phyloP scores from a whole-genome alignment of 371 early-diverging fungal genomes.

The Syncephalis plumigaleata region DNA sequence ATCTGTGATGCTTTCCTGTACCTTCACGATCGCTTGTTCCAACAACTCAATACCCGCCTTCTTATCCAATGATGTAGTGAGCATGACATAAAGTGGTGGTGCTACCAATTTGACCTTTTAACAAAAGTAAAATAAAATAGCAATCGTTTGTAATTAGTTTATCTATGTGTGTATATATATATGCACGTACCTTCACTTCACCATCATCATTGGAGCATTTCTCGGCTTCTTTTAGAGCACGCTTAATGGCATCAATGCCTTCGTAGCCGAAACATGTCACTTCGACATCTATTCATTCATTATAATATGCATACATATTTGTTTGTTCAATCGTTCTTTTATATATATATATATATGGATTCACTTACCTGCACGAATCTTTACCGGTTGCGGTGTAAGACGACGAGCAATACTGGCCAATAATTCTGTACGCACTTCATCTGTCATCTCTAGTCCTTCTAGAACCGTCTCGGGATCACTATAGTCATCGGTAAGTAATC shows the following conservation, averaged over 20 bases:
- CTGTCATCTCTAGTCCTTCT: conserved; percentile 51
- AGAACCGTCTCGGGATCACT: conserved; percentile 85
- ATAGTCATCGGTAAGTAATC: neutral
- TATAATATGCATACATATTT: no score
- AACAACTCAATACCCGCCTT: conserved; percentile 66
- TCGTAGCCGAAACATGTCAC: conserved; percentile 92
- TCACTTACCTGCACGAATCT: conserved; percentile 74
- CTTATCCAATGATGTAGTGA: conserved; percentile 80
- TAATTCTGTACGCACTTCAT: conserved; percentile 53
- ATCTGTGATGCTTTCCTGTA: conserved; percentile 62
- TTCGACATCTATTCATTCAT: conserved; percentile 95
- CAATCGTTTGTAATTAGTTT: no score
- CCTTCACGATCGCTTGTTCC: conserved; percentile 71
- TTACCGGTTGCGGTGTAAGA: conserved; percentile 91
- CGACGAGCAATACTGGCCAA: conserved; percentile 71
- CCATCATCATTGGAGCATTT: conserved; percentile 65
- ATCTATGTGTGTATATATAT: no score
- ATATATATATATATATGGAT: neutral
- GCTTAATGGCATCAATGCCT: conserved; percentile 95
- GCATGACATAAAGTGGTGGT: conserved; percentile 90
- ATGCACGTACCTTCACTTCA: conserved; percentile 50
- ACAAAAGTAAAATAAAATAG: no score
- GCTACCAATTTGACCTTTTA: conserved; percentile 58
- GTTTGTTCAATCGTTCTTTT: conserved; percentile 1
- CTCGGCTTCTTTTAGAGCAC: conserved; percentile 84